Percentiles rank a stretch among this genome's conserved stretches.
Conservation (phyloP, 1,139 yeast species). For the Hyphopichia fennica region DNA sequence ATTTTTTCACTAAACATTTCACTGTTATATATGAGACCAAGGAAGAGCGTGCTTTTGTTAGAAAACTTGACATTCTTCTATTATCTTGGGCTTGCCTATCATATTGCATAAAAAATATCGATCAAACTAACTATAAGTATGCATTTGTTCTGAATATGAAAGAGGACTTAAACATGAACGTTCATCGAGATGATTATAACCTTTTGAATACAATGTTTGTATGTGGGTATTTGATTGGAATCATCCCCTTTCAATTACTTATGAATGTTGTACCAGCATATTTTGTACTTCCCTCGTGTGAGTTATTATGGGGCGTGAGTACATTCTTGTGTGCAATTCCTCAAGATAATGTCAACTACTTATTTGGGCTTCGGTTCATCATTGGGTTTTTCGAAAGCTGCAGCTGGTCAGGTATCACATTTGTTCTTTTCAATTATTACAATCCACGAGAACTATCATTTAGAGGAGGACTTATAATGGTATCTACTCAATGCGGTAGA, state of each 20-base stretch:
- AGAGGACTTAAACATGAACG: constrained; percentile 46
- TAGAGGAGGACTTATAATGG: constrained; percentile 38
- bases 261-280: constrained; percentile 53
- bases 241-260: constrained; percentile 56
- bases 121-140: constrained; percentile 48
- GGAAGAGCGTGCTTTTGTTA: constrained; percentile 37
- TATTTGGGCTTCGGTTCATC: constrained; percentile 47
- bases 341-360: constrained; percentile 44
- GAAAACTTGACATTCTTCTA: constrained; percentile 58
- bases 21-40: background rate
- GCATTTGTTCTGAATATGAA: constrained; percentile 67
- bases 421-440: constrained; percentile 44
- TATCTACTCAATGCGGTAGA: constrained; percentile 53
- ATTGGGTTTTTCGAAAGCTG: constrained; percentile 51
- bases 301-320: constrained; percentile 54
- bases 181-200: constrained; percentile 45
- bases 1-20: background rate
- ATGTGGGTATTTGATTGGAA: constrained; percentile 58
- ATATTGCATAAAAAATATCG: constrained; percentile 53
- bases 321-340: constrained; percentile 50
- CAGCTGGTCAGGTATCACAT: constrained; percentile 16
- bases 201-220: constrained; percentile 56
- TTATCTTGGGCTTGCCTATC: constrained; percentile 54
- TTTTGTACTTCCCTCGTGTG: constrained; percentile 55
- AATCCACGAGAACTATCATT: constrained; percentile 49